These are phyloP conservation scores for Aspergillus luchuensis DNA, from an alignment of 2,329 filamentous ascomycete genomes.

Conservation along the genomic window DNA sequence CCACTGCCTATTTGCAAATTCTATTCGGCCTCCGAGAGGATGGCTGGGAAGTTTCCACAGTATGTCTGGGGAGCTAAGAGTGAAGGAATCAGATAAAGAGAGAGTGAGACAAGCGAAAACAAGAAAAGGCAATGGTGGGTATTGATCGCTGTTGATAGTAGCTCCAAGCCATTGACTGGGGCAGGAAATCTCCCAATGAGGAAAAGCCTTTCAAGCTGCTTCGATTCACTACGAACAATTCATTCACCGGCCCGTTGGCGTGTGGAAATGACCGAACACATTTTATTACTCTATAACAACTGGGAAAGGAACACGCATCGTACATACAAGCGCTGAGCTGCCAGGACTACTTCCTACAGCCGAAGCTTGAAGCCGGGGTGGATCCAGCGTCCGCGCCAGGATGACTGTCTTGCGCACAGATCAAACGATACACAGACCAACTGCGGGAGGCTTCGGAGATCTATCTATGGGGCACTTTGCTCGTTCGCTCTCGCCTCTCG, in stretches of 20 bases:
- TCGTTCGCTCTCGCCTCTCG: slow-evolving; percentile 15
- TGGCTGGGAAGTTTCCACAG: background rate
- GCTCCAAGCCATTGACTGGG: background rate
- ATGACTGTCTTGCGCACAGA: background rate
- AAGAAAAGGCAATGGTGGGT: background rate
- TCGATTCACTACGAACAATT: background rate
- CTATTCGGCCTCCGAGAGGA: background rate
- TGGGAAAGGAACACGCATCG: background rate
- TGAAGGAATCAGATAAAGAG: background rate
- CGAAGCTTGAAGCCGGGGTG: background rate
- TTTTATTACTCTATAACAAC: background rate
- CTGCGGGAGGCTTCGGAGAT: background rate
- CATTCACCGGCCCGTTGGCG: background rate
- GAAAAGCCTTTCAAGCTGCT: background rate
- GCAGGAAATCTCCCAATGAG: background rate
- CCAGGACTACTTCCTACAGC: background rate
- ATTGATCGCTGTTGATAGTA: background rate
- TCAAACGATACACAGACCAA: background rate
- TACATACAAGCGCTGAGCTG: background rate
- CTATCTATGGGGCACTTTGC: background rate
- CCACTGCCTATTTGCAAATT: background rate
- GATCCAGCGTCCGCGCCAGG: background rate
- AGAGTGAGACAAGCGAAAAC: background rate
- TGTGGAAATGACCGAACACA: background rate
- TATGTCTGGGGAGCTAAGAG: background rate